Percentiles rank a stretch among this genome's conserved stretches.
Conservation (phyloP, 306 rosid genomes). For the Glycine latifolia region DNA sequence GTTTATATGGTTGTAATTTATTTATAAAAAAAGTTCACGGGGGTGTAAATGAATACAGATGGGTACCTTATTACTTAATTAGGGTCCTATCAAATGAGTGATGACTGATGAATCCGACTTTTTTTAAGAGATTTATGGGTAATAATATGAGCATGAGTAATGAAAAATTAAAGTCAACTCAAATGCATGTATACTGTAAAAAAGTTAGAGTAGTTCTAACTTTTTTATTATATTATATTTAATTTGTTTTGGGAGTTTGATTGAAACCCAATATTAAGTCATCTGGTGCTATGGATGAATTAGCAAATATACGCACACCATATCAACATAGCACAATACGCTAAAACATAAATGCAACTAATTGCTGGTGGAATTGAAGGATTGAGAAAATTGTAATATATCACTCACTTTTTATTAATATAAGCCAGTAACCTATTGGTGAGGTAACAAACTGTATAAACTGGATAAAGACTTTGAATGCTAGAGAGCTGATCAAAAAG, state of each 20-base stretch:
- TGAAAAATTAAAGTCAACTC: neutral
- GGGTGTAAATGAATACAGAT: no score
- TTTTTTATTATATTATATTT: neutral
- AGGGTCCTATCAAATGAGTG: no score
- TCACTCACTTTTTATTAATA: slow-evolving; percentile 81
- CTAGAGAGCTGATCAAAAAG: slow-evolving; percentile 63
- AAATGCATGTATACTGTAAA: slow-evolving; percentile 13
- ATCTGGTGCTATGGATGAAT: neutral
- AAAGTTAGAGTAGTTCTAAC: slow-evolving; percentile 2
- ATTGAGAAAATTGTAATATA: slow-evolving; percentile 5
- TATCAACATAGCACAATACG: slow-evolving; percentile 24
- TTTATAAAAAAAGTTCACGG: no score
- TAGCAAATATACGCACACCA: slow-evolving; percentile 13
- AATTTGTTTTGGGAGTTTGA: slow-evolving; percentile 8
- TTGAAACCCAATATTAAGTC: slow-evolving; percentile 1
- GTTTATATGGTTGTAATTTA: no score
- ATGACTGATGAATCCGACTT: no score
- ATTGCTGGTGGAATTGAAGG: slow-evolving; percentile 23
- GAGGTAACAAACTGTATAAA: slow-evolving; percentile 81
- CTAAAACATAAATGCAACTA: slow-evolving; percentile 11
- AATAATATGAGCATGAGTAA: neutral
- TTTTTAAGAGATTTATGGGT: neutral
- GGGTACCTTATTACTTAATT: no score
- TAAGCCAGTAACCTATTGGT: slow-evolving; percentile 80
- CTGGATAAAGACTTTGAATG: slow-evolving; percentile 77